Evolutionary conservation across 768 basidiomycete species (phyloP).

Genomic region (Cystofilobasidium macerans): DNA sequence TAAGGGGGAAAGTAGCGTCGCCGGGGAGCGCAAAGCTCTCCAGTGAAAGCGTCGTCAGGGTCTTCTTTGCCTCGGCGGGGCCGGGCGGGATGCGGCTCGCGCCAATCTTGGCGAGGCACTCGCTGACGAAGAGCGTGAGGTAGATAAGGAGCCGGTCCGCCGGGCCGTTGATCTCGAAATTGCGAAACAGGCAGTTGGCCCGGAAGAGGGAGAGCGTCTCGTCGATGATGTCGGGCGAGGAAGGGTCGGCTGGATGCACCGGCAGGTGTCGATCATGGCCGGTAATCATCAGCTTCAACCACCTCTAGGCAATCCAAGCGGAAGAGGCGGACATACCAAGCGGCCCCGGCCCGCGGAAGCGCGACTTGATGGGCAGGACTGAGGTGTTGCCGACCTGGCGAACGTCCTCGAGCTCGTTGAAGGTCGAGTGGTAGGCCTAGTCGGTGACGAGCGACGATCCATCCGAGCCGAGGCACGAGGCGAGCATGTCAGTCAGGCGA

Average conservation of each 20-base stretch:
- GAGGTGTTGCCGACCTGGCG: conserved; percentile 80
- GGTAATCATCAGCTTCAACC: neutral
- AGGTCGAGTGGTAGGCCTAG: conserved; percentile 90
- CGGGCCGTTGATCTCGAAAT: conserved; percentile 98
- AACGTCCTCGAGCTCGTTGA: conserved; percentile 64
- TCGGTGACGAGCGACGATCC: neutral
- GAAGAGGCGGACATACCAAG: conserved; percentile 37
- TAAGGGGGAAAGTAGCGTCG: conserved; percentile 86
- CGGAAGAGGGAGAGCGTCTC: conserved; percentile 94
- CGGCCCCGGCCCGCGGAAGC: conserved; percentile 83
- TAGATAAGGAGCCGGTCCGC: conserved; percentile 93
- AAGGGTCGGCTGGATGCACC: conserved; percentile 70
- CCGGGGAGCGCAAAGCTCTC: conserved; percentile 90
- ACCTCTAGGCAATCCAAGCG: too few relatives aligned
- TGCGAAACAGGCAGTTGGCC: conserved; percentile 96
- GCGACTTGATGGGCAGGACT: conserved; percentile 80
- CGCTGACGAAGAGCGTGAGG: conserved; percentile 93
- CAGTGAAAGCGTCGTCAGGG: conserved; percentile 80
- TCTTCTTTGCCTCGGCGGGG: conserved; percentile 64
- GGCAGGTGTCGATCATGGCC: too few relatives aligned
- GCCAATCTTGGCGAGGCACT: conserved; percentile 82
- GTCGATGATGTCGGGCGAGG: conserved; percentile 78
- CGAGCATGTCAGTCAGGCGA: neutral
- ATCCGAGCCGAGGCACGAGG: neutral
- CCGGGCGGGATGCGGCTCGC: conserved; percentile 42